Evolutionary conservation across 2,329 filamentous ascomycete genomes (phyloP), one percentile per base, ranked within the genome.

Genomic region (Cercospora sesami): DNA sequence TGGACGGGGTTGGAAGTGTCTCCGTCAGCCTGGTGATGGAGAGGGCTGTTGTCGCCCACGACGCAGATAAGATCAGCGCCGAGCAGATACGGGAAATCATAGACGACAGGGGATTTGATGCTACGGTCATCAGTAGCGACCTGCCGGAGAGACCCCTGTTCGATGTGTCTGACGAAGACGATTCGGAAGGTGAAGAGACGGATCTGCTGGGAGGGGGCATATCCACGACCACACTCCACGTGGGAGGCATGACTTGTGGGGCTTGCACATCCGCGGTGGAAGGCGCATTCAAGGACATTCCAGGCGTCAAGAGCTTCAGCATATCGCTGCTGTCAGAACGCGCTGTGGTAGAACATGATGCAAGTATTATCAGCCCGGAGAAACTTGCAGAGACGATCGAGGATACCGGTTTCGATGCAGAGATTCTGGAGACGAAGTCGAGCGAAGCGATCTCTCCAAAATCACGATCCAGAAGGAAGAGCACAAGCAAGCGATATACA

Each of bases 241-340:
- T 99, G 48, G 93, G 91, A 73, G 95, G 95, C 74, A 99, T 86
- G 83, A 86, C 85, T 72, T 99, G 95, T 82, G 94, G 94, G 77
- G 91, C 94, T 74, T 99, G 95, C 79, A 97, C 94, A 30, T 96
- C 94, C 55, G 90, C 95, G n/a, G 90, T 99, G 74, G 94, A 98
- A 84, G 88, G 90, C 68, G 95, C 91, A 73, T 96, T 99, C 82
- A 91, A 92, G 75, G 88, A 87, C 72, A 86, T 96, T 5, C 85
- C 90, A 45, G 94, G 95, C 64, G 89, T 95, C 9, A 91, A 91
- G 71, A 93, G 86, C 74, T 93, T 98, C 68, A 96, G 93, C 9
- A 91, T 99, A 75, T 97, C 93, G 78, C 83, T 99, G 74, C 91
- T 97, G 65, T 96, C 97, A 89, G 94, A 97, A 80, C 89, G 94